Percentiles rank a stretch among this genome's conserved stretches.
phyloP scores from a whole-genome alignment of 2,329 filamentous ascomycete genomes.

The Alternaria triticimaculans region DNA sequence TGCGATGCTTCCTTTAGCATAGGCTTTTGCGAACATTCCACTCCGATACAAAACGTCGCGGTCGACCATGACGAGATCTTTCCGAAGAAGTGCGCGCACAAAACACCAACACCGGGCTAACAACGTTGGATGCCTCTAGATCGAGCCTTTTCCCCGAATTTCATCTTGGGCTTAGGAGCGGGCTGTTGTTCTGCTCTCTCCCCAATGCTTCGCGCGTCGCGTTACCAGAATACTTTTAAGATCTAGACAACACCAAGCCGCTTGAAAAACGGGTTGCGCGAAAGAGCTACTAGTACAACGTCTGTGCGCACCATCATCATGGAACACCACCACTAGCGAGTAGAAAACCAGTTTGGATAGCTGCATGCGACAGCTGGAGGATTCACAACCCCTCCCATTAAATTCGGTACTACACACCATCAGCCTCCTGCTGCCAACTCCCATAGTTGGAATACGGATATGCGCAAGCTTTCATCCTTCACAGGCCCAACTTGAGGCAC shows the following conservation, averaged over 20 bases:
- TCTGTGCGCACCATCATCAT: neutral
- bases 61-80: neutral
- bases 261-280: neutral
- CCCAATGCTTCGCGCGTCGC: neutral
- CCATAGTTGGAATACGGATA: neutral
- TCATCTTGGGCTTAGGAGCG: neutral
- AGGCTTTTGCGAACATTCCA: neutral
- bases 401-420: neutral
- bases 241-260: neutral
- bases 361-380: neutral
- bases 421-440: neutral
- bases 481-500: neutral
- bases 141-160: neutral
- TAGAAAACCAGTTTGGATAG: neutral
- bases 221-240: neutral
- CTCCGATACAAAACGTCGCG: neutral
- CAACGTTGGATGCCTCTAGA: neutral
- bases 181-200: neutral
- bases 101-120: neutral
- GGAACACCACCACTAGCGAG: neutral
- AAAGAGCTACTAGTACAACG: neutral
- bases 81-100: neutral
- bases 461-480: neutral
- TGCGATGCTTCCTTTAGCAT: neutral
- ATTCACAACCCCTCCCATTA: neutral